Base-by-base conservation (phyloP, 768 basidiomycete species). In the Hortiboletus flavorubellus region DNA sequence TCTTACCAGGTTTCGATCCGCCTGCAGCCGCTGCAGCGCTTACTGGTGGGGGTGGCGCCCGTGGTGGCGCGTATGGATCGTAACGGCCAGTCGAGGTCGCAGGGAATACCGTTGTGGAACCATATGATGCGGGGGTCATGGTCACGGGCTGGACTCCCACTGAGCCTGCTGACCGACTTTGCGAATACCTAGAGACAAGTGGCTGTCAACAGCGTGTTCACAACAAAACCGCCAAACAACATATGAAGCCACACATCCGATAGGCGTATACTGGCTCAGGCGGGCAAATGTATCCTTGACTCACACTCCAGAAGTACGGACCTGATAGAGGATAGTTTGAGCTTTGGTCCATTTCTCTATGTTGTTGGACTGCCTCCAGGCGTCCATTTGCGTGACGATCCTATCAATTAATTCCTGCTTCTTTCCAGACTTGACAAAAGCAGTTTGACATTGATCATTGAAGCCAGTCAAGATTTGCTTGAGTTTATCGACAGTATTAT, bases 381-480 rank as follows among this genome's bases (percentile, higher is more conserved):
- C 54, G 56, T 87, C 84, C 62, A 93, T 71, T 58, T 78, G 74
- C 8, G 63, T 60, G 43, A 81, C 71, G 57, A 93, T 86, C 58
- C 89, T 80, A 68, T 91, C 88, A 66, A 92, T 91, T 45, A 93
- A 80, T 34, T 93, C 92, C 63, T 91, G 87, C 67, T 93, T 93
- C 75, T 89, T 92, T 29, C 91, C 91, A 11, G 88, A 79, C 71
- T 89, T 91, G 51, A 81, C 76, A 30, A 91, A 75, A 61, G 80
- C 78, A 5, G 82, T 81, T 50, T 74, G 73, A 65, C 90, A 91
- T 68, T 91, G 86, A 37, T 89, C 88, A 74, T 91, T 91, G 61
- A 93, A 77, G 26, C 86, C 86, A 38, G 76, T 70, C 54, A 93
- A 76, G 62, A 93, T 89, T 67, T 87, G 86, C 71, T 93, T 93